Percentiles rank a stretch among this genome's conserved stretches.
phyloP scores from a whole-genome alignment of 139 green algal species.

The Chlamydomonas schloesseri region DNA sequence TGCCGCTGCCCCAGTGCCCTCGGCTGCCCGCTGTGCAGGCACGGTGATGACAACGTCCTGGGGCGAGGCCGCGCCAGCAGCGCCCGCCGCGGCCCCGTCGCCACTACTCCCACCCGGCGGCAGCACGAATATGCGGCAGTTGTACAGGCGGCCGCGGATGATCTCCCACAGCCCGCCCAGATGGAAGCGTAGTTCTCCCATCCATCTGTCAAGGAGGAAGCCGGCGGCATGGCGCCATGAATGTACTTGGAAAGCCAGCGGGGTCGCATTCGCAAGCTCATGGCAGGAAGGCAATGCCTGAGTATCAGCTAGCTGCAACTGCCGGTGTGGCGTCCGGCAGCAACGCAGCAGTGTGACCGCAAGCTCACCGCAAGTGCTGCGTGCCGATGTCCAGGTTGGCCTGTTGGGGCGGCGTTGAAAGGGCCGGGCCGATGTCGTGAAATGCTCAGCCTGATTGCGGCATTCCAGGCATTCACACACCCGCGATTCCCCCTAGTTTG shows the following conservation, averaged over 20 bases:
- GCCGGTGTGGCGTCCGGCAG: neutral
- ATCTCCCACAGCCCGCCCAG: conserved; percentile 76
- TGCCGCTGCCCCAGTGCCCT: neutral
- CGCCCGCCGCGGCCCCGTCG: too few relatives aligned
- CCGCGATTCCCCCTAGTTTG: too few relatives aligned
- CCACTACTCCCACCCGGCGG: neutral
- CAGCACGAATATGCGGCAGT: conserved; percentile 19
- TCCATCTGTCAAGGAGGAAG: conserved; percentile 63
- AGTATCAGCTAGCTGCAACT: too few relatives aligned
- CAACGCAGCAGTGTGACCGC: neutral
- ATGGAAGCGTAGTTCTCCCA: conserved; percentile 81
- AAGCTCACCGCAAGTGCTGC: conserved; percentile 71
- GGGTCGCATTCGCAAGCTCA: neutral
- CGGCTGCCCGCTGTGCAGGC: neutral
- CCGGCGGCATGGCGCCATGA: too few relatives aligned
- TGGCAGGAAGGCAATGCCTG: too few relatives aligned
- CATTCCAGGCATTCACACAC: too few relatives aligned
- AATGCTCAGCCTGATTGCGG: too few relatives aligned
- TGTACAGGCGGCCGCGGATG: conserved; percentile 51
- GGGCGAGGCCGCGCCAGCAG: neutral
- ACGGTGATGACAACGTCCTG: neutral
- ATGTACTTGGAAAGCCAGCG: too few relatives aligned
- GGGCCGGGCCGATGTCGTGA: too few relatives aligned
- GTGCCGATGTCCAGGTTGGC: conserved; percentile 86
- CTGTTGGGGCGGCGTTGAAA: neutral